phyloP scores from a whole-genome alignment of 2,329 filamentous ascomycete species.

The Myriosclerotinia duriaeana region DNA sequence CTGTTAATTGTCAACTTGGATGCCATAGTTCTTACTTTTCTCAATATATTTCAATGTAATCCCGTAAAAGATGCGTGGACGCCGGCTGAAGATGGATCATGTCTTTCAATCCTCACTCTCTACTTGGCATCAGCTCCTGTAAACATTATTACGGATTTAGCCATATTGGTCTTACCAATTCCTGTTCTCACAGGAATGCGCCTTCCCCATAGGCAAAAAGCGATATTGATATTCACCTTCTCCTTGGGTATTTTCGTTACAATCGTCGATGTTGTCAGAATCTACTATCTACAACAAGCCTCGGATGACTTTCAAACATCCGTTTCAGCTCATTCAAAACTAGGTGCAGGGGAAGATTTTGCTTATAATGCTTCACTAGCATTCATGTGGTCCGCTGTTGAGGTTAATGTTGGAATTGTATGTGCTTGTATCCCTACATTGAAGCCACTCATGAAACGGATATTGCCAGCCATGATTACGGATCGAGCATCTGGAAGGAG shows the following conservation, averaged over 20 bases:
- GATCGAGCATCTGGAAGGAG: slow-evolving; percentile 27
- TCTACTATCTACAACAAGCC: slow-evolving; percentile 76
- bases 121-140: slow-evolving; percentile 78
- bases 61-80: slow-evolving; percentile 71
- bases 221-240: slow-evolving; percentile 83
- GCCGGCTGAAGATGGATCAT: slow-evolving; percentile 42
- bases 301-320: slow-evolving; percentile 24
- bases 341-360: slow-evolving; percentile 55
- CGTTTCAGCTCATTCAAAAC: slow-evolving; percentile 17
- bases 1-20: slow-evolving; percentile 75
- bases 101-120: slow-evolving; percentile 57
- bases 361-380: slow-evolving; percentile 77
- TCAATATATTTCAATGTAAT: slow-evolving; percentile 84
- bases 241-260: slow-evolving; percentile 83
- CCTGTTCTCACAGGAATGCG: slow-evolving; percentile 85
- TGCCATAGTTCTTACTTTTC: slow-evolving; percentile 74
- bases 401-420: slow-evolving; percentile 86
- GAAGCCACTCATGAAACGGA: slow-evolving; percentile 72
- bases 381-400: slow-evolving; percentile 91
- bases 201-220: slow-evolving; percentile 80
- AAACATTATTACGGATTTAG: slow-evolving; percentile 88
- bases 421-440: slow-evolving; percentile 90
- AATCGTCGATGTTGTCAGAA: slow-evolving; percentile 82
- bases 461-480: slow-evolving; percentile 37
- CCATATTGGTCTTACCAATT: slow-evolving; percentile 82